Evolutionary conservation across 2,329 filamentous ascomycete genomes (phyloP), one percentile per base, ranked within the genome.

Genomic region (Aspergillus sp.): DNA sequence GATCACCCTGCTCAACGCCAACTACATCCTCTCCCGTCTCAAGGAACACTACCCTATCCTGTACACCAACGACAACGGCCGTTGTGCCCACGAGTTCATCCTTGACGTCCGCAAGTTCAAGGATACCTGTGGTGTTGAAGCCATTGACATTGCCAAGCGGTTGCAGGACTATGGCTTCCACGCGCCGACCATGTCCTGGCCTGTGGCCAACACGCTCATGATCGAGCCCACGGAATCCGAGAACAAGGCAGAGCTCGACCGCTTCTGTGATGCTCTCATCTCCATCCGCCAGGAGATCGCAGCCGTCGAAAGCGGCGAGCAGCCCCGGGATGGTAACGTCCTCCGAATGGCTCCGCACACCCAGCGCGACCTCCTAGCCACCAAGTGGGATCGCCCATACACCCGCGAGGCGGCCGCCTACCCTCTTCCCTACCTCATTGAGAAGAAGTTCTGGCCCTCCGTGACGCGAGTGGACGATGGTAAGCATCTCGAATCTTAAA

Each of bases 151-250:
- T 64, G 93, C 93, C 70, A 98, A 98, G 83, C 90, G 93, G 62
- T 86, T 98, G 19, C 93, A 97, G 77, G 93, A 98, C 73, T 98
- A 96, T 73, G 93, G 93, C 42, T 98, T 98, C 85, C 93, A 98
- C 76, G 90, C 93, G 1, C 93, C 93, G 0, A 98, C 93, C 53
- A 97, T 98, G 93, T 92, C 88, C 73, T 97, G 91, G 90, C 93
- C 93, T 1, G 92, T 98, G 2, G 85, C 91, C 52, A 96, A 96
- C 77, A 97, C 93, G 1, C 85, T 98, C 45, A 98, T 98, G 93
- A 96, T 98, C 64, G 93, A 98, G 80, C 93, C 93, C 2, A 98
- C 93, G 0, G 93, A 97, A 78, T 93, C 89, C 13, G 93, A 98
- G 80, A 90, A 86, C 76, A 93, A 95, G 74, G 89, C 89, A 61